Percentiles rank a stretch among this genome's conserved stretches.
These are phyloP conservation scores for Xylaria arbuscula DNA, from an alignment of 2,329 filamentous ascomycete species.

Conservation along the genomic window DNA sequence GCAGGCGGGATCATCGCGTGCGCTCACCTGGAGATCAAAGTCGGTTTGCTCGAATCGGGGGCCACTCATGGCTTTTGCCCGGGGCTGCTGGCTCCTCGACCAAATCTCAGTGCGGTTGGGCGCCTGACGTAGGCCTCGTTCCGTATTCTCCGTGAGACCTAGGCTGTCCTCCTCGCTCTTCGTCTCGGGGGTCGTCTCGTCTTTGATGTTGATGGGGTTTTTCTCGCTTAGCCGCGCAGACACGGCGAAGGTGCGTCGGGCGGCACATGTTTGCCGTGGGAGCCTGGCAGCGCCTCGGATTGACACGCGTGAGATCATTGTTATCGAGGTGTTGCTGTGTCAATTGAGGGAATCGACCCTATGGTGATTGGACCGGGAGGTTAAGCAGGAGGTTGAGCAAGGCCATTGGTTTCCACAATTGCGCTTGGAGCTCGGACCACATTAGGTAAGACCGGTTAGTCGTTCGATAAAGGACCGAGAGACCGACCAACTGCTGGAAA, in stretches of 20 bases:
- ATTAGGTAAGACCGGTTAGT: slow-evolving; percentile 4
- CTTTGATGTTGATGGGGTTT: slow-evolving; percentile 54
- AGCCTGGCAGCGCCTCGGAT: slow-evolving; percentile 56
- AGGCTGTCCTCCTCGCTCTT: slow-evolving; percentile 56
- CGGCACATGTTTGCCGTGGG: slow-evolving; percentile 57
- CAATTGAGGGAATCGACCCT: slow-evolving; percentile 42
- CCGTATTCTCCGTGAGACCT: slow-evolving; percentile 55
- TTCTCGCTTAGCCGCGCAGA: slow-evolving; percentile 61
- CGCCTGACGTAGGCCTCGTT: slow-evolving; percentile 73
- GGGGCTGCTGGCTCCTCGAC: slow-evolving; percentile 86
- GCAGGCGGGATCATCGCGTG: slow-evolving; percentile 20
- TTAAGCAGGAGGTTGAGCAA: slow-evolving; percentile 37
- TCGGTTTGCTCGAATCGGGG: slow-evolving; percentile 98
- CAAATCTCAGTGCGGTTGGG: slow-evolving; percentile 86
- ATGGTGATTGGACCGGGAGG: slow-evolving; percentile 28
- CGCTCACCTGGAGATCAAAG: slow-evolving; percentile 85
- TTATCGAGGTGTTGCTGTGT: slow-evolving; percentile 58
- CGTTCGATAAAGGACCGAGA: not conserved
- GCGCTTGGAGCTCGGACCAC: slow-evolving; percentile 39
- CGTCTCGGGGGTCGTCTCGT: slow-evolving; percentile 56
- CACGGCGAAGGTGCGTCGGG: slow-evolving; percentile 61
- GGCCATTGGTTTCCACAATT: slow-evolving; percentile 34
- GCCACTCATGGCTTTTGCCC: slow-evolving; percentile 87
- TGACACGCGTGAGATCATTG: slow-evolving; percentile 59
- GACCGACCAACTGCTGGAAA: not conserved